phyloP scores from a whole-genome alignment of 108 stramenopile genomes.

The Pelagomonas calceolata region DNA sequence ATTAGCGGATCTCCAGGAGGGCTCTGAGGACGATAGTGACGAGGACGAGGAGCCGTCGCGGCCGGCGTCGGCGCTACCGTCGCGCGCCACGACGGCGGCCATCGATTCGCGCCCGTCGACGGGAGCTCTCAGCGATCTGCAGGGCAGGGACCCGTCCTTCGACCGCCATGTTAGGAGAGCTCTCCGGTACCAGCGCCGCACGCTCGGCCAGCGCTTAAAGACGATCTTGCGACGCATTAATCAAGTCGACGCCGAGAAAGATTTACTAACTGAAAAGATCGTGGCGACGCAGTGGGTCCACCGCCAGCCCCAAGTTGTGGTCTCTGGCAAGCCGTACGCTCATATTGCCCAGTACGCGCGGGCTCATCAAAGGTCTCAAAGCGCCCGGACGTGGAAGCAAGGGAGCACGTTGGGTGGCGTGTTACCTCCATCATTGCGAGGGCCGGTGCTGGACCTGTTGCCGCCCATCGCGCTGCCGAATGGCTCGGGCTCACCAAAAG shows the following conservation, averaged over 20 bases:
- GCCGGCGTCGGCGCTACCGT: no score
- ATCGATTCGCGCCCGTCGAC: no score
- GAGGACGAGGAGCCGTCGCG: neutral
- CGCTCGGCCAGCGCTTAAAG: neutral
- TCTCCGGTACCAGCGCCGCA: neutral
- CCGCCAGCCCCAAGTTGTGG: slow-evolving; percentile 16
- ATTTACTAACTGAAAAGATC: neutral
- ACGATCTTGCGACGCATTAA: neutral
- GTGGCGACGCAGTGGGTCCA: slow-evolving; percentile 6
- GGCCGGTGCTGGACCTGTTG: no score
- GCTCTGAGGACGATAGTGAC: neutral
- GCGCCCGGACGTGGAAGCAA: no score
- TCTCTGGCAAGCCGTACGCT: slow-evolving; percentile 9
- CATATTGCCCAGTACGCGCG: no score
- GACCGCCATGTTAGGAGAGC: neutral
- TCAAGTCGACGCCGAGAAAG: slow-evolving; percentile 1
- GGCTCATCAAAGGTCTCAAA: no score
- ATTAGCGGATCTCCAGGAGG: neutral
- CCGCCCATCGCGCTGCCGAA: no score
- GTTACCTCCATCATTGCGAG: no score
- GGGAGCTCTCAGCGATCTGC: neutral
- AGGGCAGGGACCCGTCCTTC: neutral
- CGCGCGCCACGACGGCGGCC: no score
- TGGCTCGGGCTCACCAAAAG: no score
- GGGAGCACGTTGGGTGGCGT: no score